A percentile compares a stretch with the other conserved stretches of the same genome.
Evolutionary conservation across 257 asterid genomes (phyloP).

Genomic region (Nicotiana tabacum): DNA sequence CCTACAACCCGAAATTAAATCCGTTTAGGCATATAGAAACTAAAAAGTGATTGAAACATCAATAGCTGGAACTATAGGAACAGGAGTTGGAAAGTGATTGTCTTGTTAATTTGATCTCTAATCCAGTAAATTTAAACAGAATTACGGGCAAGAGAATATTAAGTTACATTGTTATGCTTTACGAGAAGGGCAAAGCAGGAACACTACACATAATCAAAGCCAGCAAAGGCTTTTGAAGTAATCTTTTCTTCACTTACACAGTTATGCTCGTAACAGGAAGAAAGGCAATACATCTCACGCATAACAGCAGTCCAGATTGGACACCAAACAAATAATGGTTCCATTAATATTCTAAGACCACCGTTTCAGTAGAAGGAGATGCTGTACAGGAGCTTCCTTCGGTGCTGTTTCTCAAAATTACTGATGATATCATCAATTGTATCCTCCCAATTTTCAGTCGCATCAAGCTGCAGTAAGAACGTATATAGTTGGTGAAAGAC

Average conservation of each 20-base stretch:
- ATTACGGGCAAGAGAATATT: neutral
- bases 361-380: constrained; percentile 55
- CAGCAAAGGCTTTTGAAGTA: neutral
- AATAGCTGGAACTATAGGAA: neutral
- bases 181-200: neutral
- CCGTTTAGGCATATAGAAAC: neutral
- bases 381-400: constrained; percentile 72
- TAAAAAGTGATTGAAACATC: neutral
- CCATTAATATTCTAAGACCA: neutral
- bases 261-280: neutral
- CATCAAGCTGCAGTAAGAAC: constrained; percentile 49
- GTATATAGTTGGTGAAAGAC: neutral
- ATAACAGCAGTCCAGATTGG: neutral
- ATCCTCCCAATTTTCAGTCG: constrained; percentile 77
- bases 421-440: constrained; percentile 54
- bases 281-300: neutral
- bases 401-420: constrained; percentile 70
- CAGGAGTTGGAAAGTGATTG: neutral
- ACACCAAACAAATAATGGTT: neutral
- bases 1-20: neutral
- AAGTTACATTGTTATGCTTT: neutral
- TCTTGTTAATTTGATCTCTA: neutral
- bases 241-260: neutral
- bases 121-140: neutral
- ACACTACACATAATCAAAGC: neutral